phyloP scores from a whole-genome alignment of 1,139 yeast species.

The Protomyces pachydermus region DNA sequence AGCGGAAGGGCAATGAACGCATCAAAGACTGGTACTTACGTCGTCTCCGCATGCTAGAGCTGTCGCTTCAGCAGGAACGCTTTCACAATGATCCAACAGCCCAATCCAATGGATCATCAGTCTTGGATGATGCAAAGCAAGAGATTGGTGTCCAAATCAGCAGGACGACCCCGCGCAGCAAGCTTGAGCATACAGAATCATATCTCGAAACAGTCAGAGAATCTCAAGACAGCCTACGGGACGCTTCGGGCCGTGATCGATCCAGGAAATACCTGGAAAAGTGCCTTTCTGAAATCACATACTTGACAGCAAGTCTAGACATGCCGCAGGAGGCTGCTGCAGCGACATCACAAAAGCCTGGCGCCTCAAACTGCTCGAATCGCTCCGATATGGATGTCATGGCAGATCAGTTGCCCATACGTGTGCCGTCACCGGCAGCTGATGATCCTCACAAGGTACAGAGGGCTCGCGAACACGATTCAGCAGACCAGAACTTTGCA shows the following conservation, averaged over 20 bases:
- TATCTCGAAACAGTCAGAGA: background rate
- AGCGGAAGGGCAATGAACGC: conserved; percentile 16
- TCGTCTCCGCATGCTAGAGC: conserved; percentile 16
- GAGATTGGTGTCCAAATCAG: background rate
- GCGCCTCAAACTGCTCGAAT: too few relatives aligned
- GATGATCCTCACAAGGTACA: background rate
- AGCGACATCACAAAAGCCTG: background rate
- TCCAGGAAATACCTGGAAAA: conserved; percentile 19
- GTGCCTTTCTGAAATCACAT: conserved; percentile 23
- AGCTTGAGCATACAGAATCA: conserved; percentile 4
- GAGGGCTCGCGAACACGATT: background rate
- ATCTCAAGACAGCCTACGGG: conserved; percentile 9
- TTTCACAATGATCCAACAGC: conserved; percentile 1
- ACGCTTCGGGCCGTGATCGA: conserved; percentile 7
- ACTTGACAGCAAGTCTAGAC: background rate
- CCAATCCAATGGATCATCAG: background rate
- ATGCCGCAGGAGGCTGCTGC: background rate
- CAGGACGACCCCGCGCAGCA: background rate
- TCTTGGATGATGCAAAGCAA: background rate
- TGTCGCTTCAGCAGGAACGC: conserved; percentile 17
- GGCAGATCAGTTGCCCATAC: background rate
- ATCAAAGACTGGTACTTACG: conserved; percentile 20
- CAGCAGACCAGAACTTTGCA: background rate
- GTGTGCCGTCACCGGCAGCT: background rate
- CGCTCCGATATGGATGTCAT: background rate